phyloP scores from a whole-genome alignment of 2,329 filamentous ascomycete species.

The Trichoderma sp. region DNA sequence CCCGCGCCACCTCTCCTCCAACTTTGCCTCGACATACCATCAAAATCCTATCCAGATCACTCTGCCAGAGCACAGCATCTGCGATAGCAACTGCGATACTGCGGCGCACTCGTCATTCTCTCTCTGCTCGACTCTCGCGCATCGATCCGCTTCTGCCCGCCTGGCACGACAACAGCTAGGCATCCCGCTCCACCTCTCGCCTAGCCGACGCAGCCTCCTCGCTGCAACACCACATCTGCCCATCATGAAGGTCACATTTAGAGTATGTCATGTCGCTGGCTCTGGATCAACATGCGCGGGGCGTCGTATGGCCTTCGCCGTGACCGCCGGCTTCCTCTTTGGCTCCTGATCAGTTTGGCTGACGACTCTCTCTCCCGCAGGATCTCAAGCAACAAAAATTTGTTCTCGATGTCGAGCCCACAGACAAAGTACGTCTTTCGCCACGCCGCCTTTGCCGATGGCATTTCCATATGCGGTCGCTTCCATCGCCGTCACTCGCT shows the following conservation, averaged over 20 bases:
- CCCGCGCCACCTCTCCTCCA: slow-evolving; percentile 12
- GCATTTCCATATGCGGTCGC: slow-evolving; percentile 12
- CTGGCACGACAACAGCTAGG: slow-evolving; percentile 10
- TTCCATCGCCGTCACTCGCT: slow-evolving; percentile 12
- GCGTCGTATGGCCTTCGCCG: background rate
- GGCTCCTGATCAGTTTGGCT: background rate
- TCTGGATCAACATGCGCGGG: background rate
- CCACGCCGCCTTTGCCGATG: slow-evolving; percentile 26
- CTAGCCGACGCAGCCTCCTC: slow-evolving; percentile 24
- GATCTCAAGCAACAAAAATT: slow-evolving; percentile 99
- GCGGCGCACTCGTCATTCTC: slow-evolving; percentile 1
- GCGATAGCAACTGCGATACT: background rate
- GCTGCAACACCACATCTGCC: slow-evolving; percentile 37
- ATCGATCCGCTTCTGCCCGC: background rate
- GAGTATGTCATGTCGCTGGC: slow-evolving; percentile 47
- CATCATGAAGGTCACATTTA: slow-evolving; percentile 69
- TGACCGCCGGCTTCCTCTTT: background rate
- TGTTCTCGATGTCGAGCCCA: slow-evolving; percentile 88
- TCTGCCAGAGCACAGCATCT: background rate
- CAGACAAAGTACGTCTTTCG: slow-evolving; percentile 71
- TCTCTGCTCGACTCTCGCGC: background rate
- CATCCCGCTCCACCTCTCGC: slow-evolving; percentile 13
- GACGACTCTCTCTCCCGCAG: slow-evolving; percentile 44
- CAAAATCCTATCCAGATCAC: background rate
- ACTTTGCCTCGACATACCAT: slow-evolving; percentile 9